phyloP scores from a whole-genome alignment of 345 rosid species.

The Eucalyptus fibrosa region DNA sequence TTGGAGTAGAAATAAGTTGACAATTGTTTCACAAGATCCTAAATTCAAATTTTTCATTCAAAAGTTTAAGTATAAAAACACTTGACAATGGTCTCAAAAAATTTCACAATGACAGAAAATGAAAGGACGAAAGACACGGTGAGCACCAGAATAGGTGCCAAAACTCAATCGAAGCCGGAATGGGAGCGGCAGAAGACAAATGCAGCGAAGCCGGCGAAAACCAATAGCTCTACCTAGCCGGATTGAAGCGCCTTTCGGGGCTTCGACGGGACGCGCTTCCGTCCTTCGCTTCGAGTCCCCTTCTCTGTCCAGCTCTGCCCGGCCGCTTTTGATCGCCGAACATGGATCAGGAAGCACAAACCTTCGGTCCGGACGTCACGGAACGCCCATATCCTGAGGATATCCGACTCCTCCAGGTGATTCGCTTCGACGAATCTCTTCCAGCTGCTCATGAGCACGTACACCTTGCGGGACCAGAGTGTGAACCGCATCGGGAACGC shows the following conservation, averaged over 20 bases:
- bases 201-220: not conserved
- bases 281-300: not conserved
- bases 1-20: not conserved
- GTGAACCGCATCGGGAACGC: not conserved
- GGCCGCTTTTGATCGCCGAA: not conserved
- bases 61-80: too few species aligned
- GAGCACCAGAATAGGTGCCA: not conserved
- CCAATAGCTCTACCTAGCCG: not conserved
- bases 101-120: not conserved
- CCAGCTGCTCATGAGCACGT: not conserved
- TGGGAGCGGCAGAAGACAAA: rapidly evolving
- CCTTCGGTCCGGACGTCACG: not conserved
- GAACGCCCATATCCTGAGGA: not conserved
- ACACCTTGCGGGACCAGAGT: not conserved
- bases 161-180: not conserved
- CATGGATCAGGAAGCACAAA: not conserved
- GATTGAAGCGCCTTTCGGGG: not conserved
- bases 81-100: not conserved
- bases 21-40: not conserved
- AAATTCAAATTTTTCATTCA: not conserved
- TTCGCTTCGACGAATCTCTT: not conserved
- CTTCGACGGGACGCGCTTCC: not conserved
- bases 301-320: not conserved
- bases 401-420: not conserved
- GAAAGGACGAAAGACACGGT: rapidly evolving